Conservation (phyloP, 2,329 filamentous ascomycete genomes). For the Paramyrothecium roridum region DNA sequence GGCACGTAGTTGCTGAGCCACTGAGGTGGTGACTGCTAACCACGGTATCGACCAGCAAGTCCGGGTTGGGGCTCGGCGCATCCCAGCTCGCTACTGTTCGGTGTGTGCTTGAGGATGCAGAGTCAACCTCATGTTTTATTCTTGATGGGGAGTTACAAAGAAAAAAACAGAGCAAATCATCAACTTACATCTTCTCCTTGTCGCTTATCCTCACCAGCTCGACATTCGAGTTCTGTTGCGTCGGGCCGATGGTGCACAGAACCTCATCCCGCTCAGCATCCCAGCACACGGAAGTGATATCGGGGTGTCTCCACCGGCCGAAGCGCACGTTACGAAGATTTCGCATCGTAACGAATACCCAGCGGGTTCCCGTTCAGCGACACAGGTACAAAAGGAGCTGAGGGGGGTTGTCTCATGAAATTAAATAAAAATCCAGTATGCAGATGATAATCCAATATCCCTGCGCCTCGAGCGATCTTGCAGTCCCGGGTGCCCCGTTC, state of each 20-base stretch:
- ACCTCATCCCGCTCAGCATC: slow-evolving; percentile 75
- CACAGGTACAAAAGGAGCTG: too few relatives aligned
- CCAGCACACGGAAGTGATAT: slow-evolving; percentile 79
- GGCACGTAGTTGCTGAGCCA: slow-evolving; percentile 72
- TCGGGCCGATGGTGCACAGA: slow-evolving; percentile 82
- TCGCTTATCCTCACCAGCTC: slow-evolving; percentile 61
- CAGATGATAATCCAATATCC: not conserved
- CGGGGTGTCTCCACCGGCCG: slow-evolving; percentile 58
- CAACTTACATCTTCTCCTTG: slow-evolving; percentile 40
- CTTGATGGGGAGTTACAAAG: slow-evolving; percentile 4
- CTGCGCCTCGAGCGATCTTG: not conserved
- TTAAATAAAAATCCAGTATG: not conserved
- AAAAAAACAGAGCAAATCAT: not conserved
- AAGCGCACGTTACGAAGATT: slow-evolving; percentile 81
- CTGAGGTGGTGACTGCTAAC: slow-evolving; percentile 81
- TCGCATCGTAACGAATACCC: slow-evolving; percentile 59
- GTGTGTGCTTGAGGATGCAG: slow-evolving; percentile 18
- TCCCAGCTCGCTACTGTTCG: slow-evolving; percentile 78
- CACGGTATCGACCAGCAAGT: slow-evolving; percentile 71
- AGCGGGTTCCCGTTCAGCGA: too few relatives aligned
- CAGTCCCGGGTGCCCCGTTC: not conserved
- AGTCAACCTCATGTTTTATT: slow-evolving; percentile 2
- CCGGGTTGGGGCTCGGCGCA: slow-evolving; percentile 74
- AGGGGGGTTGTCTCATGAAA: not conserved
- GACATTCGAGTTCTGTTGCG: slow-evolving; percentile 64